Evolutionary conservation across 352 stramenopile species (phyloP).

Genomic region (Phytopythium aichiense): DNA sequence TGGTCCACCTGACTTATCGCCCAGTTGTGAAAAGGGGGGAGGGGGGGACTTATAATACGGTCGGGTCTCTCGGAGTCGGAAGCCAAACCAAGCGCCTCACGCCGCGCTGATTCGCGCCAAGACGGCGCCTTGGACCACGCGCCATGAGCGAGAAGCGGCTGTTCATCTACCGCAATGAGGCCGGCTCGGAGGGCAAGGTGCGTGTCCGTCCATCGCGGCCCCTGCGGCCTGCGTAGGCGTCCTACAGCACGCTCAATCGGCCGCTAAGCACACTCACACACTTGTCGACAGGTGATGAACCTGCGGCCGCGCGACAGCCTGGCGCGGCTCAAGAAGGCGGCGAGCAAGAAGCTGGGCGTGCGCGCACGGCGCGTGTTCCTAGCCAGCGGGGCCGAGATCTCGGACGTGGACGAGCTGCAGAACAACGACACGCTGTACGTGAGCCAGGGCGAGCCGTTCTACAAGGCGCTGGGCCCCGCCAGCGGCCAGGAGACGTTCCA

Average conservation of each 20-base stretch:
- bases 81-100: no score
- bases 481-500: slow-evolving; percentile 83
- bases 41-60: no score
- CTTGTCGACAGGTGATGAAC: slow-evolving; percentile 62
- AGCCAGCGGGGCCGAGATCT: slow-evolving; percentile 77
- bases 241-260: not conserved
- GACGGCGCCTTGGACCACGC: not conserved
- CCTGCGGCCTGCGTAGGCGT: not conserved
- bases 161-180: slow-evolving; percentile 88
- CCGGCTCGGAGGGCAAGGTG: slow-evolving; percentile 76
- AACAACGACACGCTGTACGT: slow-evolving; percentile 89
- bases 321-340: slow-evolving; percentile 71
- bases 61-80: no score
- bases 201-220: not conserved
- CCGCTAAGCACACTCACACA: not conserved
- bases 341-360: slow-evolving; percentile 82
- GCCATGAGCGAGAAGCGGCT: slow-evolving; percentile 79
- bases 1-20: no score
- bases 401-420: slow-evolving; percentile 83
- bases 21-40: no score
- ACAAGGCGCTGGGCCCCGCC: slow-evolving; percentile 61
- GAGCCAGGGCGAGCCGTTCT: slow-evolving; percentile 81
- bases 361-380: slow-evolving; percentile 78
- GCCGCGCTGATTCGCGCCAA: no score
- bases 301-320: slow-evolving; percentile 70